These are phyloP conservation scores for Candida chilensis DNA, from an alignment of 805 yeast species.

Conservation along the genomic window DNA sequence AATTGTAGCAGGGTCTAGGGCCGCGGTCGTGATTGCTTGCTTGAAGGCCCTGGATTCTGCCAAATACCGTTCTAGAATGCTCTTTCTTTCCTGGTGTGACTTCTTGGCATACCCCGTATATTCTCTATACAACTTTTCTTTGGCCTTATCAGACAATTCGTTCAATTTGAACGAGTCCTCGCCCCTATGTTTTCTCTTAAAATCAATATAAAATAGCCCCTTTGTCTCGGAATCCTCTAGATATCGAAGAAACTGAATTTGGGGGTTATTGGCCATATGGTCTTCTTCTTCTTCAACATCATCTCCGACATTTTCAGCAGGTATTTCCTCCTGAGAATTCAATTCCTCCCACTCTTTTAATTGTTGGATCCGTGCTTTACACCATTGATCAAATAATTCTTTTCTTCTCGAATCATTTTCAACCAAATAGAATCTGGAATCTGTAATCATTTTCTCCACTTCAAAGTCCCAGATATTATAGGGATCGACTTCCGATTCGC, in stretches of 20 bases:
- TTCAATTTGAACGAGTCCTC: constrained; percentile 11
- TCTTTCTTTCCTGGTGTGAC: constrained; percentile 5
- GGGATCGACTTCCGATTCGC: constrained; percentile 24
- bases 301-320: constrained; percentile 1
- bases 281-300: not conserved
- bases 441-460: constrained; percentile 25
- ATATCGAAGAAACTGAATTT: constrained; percentile 2
- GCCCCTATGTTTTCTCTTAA: constrained; percentile 21
- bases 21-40: no score
- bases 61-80: not conserved
- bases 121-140: constrained; percentile 27
- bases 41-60: no score
- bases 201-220: constrained; percentile 21
- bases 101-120: constrained; percentile 8
- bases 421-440: constrained; percentile 26
- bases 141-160: constrained; percentile 19
- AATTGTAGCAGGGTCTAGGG: no score
- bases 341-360: not conserved
- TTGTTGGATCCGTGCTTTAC: constrained; percentile 7
- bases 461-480: constrained; percentile 40
- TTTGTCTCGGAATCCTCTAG: constrained; percentile 1
- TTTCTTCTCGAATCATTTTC: constrained; percentile 21
- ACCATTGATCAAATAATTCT: constrained; percentile 38
- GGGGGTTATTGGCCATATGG: constrained; percentile 1
- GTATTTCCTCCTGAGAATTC: not conserved